These are phyloP conservation scores for Nicotiana knightiana DNA, from an alignment of 257 asterid species.

Conservation along the genomic window DNA sequence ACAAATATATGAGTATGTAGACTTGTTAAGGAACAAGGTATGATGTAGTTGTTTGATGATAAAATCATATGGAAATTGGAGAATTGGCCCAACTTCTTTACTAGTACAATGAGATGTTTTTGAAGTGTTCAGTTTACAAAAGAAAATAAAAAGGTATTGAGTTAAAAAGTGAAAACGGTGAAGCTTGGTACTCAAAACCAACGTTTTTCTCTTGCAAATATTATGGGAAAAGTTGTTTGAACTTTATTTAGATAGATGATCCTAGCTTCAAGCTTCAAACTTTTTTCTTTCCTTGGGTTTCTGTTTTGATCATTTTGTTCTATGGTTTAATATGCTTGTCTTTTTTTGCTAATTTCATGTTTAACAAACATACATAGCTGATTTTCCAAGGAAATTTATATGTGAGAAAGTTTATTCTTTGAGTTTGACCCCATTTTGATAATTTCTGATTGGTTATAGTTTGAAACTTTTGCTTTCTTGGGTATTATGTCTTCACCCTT, in stretches of 20 bases:
- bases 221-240: not conserved
- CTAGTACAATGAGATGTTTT: not conserved
- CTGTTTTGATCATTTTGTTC: not conserved
- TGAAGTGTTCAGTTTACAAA: not conserved
- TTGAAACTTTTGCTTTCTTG: not conserved
- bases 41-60: not conserved
- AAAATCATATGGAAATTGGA: not conserved
- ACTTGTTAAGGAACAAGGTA: not conserved
- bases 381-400: not conserved
- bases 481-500: constrained; percentile 29
- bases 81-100: too few species aligned
- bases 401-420: too few species aligned
- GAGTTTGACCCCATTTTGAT: not conserved
- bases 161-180: not conserved
- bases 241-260: not conserved
- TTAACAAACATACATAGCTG: not conserved
- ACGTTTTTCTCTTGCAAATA: not conserved
- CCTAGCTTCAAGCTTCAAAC: not conserved
- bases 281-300: not conserved
- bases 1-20: too few species aligned
- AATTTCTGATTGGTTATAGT: not conserved
- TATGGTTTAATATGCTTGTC: not conserved
- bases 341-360: not conserved
- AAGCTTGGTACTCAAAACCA: not conserved
- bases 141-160: not conserved